These are phyloP conservation scores for Trichoderma asperellum DNA, from an alignment of 2,329 filamentous ascomycete species.

Conservation along the genomic window DNA sequence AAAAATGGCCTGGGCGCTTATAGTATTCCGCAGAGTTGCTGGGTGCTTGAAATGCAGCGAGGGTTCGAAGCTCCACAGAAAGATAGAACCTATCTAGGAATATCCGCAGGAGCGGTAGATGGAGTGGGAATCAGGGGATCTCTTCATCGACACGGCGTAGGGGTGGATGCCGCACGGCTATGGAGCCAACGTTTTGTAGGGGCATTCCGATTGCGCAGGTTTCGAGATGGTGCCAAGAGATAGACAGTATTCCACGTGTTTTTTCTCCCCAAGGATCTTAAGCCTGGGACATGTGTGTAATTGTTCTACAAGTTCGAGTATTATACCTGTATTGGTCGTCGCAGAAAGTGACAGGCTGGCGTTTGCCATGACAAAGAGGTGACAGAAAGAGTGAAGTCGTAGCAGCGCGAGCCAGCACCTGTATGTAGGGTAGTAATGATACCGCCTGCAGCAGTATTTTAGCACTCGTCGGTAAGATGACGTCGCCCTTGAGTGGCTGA, in stretches of 20 bases:
- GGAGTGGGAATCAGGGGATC: background rate
- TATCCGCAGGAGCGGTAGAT: background rate
- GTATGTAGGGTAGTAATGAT: background rate
- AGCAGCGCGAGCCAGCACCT: no score
- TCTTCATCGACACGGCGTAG: background rate
- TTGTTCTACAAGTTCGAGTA: background rate
- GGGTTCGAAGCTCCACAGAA: background rate
- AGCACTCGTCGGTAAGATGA: slow-evolving; percentile 7
- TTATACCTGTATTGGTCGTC: background rate
- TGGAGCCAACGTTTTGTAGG: background rate
- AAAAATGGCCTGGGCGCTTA: background rate
- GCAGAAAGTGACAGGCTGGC: background rate
- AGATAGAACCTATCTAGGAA: background rate
- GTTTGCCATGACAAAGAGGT: background rate
- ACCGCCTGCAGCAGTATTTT: background rate
- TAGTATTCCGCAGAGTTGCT: background rate
- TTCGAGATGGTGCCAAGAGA: background rate
- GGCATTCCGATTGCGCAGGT: background rate
- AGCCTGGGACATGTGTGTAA: background rate
- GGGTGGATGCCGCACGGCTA: background rate
- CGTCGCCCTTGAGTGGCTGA: slow-evolving; percentile 24
- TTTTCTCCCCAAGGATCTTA: background rate
- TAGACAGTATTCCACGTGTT: background rate
- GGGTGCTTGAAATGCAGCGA: background rate
- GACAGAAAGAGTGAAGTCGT: background rate